Evolutionary conservation across 139 green algal genomes (phyloP).

Genomic region (Chlamydomonas sp.): DNA sequence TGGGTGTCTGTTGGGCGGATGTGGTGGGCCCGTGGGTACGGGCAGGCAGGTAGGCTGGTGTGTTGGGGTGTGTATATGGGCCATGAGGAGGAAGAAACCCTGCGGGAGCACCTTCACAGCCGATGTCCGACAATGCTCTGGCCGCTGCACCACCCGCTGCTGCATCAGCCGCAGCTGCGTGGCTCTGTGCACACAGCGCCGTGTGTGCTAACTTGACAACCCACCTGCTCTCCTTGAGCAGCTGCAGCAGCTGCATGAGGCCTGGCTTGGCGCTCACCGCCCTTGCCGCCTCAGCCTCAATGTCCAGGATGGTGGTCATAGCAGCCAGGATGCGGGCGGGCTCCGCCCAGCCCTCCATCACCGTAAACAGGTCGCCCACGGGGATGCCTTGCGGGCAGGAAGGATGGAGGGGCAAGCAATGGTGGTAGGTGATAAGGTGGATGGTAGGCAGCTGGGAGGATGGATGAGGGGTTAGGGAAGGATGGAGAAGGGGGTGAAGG

Average conservation of each 20-base stretch:
- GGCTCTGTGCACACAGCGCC: no score
- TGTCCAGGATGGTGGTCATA: conserved; percentile 71
- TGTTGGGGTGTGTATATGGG: no score
- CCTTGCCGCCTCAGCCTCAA: conserved; percentile 69
- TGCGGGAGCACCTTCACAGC: no score
- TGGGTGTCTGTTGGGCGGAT: no score
- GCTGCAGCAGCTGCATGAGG: conserved; percentile 55
- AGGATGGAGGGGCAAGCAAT: background rate
- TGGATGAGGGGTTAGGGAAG: background rate
- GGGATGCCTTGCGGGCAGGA: conserved; percentile 56
- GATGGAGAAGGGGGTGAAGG: background rate
- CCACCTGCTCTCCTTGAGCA: conserved; percentile 55
- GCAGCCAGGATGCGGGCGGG: conserved; percentile 28
- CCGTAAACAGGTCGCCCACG: conserved; percentile 78
- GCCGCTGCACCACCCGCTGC: no score
- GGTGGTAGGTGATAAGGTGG: no score
- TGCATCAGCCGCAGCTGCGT: no score
- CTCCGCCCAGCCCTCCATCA: conserved; percentile 76
- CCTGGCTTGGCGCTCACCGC: conserved; percentile 46
- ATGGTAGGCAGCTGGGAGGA: background rate
- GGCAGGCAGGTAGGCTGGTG: no score
- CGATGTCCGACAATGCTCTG: no score
- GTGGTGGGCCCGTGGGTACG: no score
- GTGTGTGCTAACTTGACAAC: background rate
- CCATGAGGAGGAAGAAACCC: no score